phyloP scores from a whole-genome alignment of 768 basidiomycete species.

The Pisolithus marmoratus region DNA sequence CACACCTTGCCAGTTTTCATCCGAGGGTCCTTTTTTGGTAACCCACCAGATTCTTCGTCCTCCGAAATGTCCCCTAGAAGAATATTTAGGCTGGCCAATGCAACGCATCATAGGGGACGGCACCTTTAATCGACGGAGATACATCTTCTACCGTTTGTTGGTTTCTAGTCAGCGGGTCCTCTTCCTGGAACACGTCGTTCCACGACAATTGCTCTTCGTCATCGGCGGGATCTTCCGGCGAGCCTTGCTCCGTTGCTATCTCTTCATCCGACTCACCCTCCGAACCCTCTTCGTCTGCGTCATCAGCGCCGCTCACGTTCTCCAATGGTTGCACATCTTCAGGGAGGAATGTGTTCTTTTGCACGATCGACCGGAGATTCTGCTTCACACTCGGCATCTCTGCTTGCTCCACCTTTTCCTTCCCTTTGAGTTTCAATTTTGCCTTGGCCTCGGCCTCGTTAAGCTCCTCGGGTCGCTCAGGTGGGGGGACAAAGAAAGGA shows the following conservation, averaged over 20 bases:
- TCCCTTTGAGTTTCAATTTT: slow-evolving; percentile 51
- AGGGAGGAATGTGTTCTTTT: slow-evolving; percentile 80
- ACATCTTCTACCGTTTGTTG: not conserved
- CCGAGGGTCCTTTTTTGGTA: slow-evolving; percentile 57
- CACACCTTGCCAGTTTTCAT: slow-evolving; percentile 92
- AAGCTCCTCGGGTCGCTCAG: slow-evolving; percentile 70
- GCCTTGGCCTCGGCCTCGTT: slow-evolving; percentile 50
- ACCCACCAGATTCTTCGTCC: slow-evolving; percentile 12
- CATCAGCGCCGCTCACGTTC: slow-evolving; percentile 33
- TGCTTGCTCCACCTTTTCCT: slow-evolving; percentile 31
- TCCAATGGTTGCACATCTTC: slow-evolving; percentile 77
- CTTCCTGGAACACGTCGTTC: not conserved
- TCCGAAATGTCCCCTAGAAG: too few species aligned
- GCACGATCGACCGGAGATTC: slow-evolving; percentile 80
- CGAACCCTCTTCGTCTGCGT: slow-evolving; percentile 21
- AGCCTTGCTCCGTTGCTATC: not conserved
- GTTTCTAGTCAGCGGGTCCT: not conserved
- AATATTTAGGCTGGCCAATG: too few species aligned
- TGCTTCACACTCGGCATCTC: slow-evolving; percentile 69
- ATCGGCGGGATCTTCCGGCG: slow-evolving; percentile 37
- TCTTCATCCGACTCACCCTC: slow-evolving; percentile 22
- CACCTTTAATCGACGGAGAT: too few species aligned
- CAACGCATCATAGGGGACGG: too few species aligned
- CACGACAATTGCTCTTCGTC: slow-evolving; percentile 25
- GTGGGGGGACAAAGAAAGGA: slow-evolving; percentile 92